These are phyloP conservation scores for Alternaria gaisen DNA, from an alignment of 2,329 filamentous ascomycete species.

Conservation along the genomic window DNA sequence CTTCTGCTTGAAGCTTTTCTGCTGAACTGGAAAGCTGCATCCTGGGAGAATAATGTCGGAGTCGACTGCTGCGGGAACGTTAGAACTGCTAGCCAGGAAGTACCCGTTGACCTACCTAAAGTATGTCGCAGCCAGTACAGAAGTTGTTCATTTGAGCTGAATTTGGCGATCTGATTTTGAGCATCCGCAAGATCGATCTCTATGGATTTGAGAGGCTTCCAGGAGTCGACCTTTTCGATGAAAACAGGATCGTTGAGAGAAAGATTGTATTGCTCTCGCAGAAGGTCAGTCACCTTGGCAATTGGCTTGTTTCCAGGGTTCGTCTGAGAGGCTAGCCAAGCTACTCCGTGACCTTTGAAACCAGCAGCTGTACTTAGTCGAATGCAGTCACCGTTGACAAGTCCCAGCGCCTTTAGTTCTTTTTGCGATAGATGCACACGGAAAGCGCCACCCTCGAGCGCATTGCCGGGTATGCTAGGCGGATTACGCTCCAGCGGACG, in stretches of 20 bases:
- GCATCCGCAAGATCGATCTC: conserved; percentile 32
- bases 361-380: conserved; percentile 57
- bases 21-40: conserved; percentile 71
- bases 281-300: conserved; percentile 72
- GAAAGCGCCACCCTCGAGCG: conserved; percentile 66
- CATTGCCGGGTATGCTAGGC: conserved; percentile 54
- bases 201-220: conserved; percentile 44
- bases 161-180: conserved; percentile 29
- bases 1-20: conserved; percentile 58
- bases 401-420: conserved; percentile 63
- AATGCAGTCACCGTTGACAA: conserved; percentile 68
- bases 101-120: conserved; percentile 37
- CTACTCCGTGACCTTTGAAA: conserved; percentile 65
- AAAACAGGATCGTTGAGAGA: conserved; percentile 66
- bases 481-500: conserved; percentile 62
- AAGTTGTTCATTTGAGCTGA: conserved; percentile 39
- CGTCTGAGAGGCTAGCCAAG: conserved; percentile 65
- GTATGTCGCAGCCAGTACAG: conserved; percentile 42
- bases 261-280: conserved; percentile 76
- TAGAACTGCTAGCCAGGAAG: conserved; percentile 7
- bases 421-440: conserved; percentile 66
- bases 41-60: conserved; percentile 76
- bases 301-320: conserved; percentile 51
- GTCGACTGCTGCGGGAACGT: conserved; percentile 55
- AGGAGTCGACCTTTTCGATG: conserved; percentile 60